A percentile compares a stretch with the other conserved stretches of the same genome.
phyloP scores from a whole-genome alignment of 192 early-diverging fungal species.

The Coemansia sp. region DNA sequence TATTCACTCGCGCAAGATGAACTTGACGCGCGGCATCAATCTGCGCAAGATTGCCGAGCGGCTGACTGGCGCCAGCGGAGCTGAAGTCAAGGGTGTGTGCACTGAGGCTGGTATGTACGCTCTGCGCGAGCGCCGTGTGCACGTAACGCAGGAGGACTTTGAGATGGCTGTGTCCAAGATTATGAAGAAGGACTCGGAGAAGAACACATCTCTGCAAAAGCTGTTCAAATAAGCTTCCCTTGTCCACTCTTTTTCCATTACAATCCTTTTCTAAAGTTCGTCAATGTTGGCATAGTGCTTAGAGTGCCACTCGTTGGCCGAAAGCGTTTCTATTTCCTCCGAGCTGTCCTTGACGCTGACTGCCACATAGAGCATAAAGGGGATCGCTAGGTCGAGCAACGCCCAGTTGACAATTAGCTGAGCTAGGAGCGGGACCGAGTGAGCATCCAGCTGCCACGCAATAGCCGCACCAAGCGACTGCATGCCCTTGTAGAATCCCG shows the following conservation, averaged over 20 bases:
- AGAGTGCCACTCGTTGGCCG: background rate
- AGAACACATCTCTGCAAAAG: conserved; percentile 95
- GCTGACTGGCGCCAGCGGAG: conserved; percentile 81
- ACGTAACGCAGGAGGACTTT: conserved; percentile 99
- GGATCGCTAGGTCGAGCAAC: conserved; percentile 39
- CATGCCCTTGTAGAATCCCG: conserved; percentile 84
- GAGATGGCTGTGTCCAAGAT: conserved; percentile 99
- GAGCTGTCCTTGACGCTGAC: conserved; percentile 28
- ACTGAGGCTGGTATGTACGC: conserved; percentile 91
- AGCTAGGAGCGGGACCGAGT: conserved; percentile 29
- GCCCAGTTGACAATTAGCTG: conserved; percentile 55
- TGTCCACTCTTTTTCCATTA: background rate
- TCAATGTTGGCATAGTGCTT: background rate
- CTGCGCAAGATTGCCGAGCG: conserved; percentile 86
- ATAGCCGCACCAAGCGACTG: conserved; percentile 69
- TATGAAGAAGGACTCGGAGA: conserved; percentile 97
- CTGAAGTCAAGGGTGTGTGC: conserved; percentile 86
- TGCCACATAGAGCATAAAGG: conserved; percentile 51
- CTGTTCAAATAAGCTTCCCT: conserved; percentile 83
- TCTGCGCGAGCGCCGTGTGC: conserved; percentile 91
- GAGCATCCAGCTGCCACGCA: conserved; percentile 66
- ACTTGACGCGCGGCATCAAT: conserved; percentile 86
- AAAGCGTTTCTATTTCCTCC: background rate
- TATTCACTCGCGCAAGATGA: conserved; percentile 91
- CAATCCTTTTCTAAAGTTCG: background rate